Conservation (phyloP, 164 flowering plant genomes). For the Akebia trifoliata region DNA sequence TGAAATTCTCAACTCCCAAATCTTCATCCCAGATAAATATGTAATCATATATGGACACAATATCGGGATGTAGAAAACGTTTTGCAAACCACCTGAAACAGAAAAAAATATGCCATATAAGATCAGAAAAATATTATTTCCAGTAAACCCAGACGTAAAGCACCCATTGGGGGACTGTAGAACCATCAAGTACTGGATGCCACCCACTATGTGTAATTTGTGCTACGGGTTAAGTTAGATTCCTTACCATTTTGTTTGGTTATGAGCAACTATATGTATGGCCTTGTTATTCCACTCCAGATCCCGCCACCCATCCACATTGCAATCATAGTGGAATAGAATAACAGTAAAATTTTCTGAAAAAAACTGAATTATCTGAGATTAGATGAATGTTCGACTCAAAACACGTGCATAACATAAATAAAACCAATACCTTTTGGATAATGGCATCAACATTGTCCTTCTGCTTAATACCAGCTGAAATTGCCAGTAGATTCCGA, state of each 20-base stretch:
- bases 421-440: conserved; percentile 56
- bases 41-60: conserved; percentile 78
- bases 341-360: conserved; percentile 80
- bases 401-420: background rate
- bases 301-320: conserved; percentile 77
- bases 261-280: conserved; percentile 70
- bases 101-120: conserved; percentile 2
- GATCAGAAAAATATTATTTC: background rate
- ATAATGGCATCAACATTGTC: conserved; percentile 69
- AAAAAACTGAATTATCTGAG: conserved; percentile 73
- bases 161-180: background rate
- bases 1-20: conserved; percentile 76
- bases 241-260: conserved; percentile 93
- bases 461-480: conserved; percentile 86
- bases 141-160: background rate
- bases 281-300: conserved; percentile 72
- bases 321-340: conserved; percentile 92
- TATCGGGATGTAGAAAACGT: conserved; percentile 90
- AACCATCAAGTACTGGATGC: background rate
- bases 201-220: background rate
- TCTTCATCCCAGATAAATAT: conserved; percentile 99
- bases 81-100: conserved; percentile 96
- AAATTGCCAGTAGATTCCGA: conserved; percentile 72
- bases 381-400: conserved; percentile 26
- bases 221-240: background rate